phyloP scores from a whole-genome alignment of 768 basidiomycete species.

The Gautieria morchelliformis region DNA sequence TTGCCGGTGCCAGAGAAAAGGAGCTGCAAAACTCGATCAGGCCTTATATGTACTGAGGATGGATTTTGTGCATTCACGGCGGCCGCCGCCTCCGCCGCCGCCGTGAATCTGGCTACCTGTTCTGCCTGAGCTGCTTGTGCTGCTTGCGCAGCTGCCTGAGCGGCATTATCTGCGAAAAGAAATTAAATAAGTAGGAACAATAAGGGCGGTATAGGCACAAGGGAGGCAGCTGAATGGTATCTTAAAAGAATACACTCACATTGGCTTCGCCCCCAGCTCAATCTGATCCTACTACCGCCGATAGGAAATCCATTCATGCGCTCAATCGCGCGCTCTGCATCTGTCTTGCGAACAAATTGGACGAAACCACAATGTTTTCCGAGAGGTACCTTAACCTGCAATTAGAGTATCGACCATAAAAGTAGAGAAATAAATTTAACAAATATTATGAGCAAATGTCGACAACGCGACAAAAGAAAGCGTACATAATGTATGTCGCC shows the following conservation, averaged over 20 bases:
- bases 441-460: neutral
- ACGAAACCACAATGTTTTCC: constrained; percentile 96
- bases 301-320: constrained; percentile 97
- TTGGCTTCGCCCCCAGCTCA: constrained; percentile 93
- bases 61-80: constrained; percentile 15
- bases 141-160: constrained; percentile 73
- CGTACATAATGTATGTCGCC: constrained; percentile 87
- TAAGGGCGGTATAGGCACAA: no score
- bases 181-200: neutral
- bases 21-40: constrained; percentile 55
- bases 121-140: constrained; percentile 56
- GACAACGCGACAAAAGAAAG: constrained; percentile 7
- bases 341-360: constrained; percentile 85
- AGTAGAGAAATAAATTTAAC: constrained; percentile 4
- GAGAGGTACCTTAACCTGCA: constrained; percentile 88
- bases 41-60: constrained; percentile 31
- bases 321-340: constrained; percentile 88
- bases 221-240: no score
- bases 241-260: no score
- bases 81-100: constrained; percentile 47
- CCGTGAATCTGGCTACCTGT: constrained; percentile 21
- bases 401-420: neutral
- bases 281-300: constrained; percentile 80
- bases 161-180: constrained; percentile 77
- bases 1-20: constrained; percentile 36